A percentile compares a stretch with the other conserved stretches of the same genome.
phyloP scores from a whole-genome alignment of 768 basidiomycete species.

The Goffeauzyma gilvescens region DNA sequence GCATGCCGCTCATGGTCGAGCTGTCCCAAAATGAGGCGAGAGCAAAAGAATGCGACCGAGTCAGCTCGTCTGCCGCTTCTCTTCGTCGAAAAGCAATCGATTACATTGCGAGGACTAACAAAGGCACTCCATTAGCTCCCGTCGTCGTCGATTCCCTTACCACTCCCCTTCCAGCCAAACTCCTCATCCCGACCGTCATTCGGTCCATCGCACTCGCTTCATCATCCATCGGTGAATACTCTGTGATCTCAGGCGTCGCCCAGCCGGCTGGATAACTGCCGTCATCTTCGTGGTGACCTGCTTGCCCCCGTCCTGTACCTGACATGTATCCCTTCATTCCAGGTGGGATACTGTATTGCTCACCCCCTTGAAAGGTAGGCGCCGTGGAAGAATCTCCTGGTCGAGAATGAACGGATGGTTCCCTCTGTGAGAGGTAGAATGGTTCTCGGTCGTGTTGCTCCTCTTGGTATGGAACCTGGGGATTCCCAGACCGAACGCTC shows the following conservation, averaged over 20 bases:
- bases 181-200: slow-evolving; percentile 7
- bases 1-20: slow-evolving; percentile 10
- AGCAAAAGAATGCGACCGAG: neutral
- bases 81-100: neutral
- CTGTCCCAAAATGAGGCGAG: neutral
- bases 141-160: slow-evolving; percentile 1
- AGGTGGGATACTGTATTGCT: neutral
- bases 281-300: no score
- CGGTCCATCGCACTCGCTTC: slow-evolving; percentile 9
- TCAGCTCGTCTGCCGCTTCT: no score
- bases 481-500: no score
- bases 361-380: neutral
- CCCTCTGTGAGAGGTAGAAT: no score
- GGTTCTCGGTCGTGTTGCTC: no score
- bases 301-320: neutral
- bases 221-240: neutral
- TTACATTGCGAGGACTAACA: neutral
- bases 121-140: slow-evolving; percentile 6
- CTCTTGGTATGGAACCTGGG: no score
- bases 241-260: slow-evolving; percentile 7
- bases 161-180: neutral
- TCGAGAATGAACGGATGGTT: no score
- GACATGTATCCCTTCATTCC: neutral
- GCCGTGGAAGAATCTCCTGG: no score
- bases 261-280: no score